Conservation (phyloP, 768 basidiomycete species). For the Asterophora parasitica region DNA sequence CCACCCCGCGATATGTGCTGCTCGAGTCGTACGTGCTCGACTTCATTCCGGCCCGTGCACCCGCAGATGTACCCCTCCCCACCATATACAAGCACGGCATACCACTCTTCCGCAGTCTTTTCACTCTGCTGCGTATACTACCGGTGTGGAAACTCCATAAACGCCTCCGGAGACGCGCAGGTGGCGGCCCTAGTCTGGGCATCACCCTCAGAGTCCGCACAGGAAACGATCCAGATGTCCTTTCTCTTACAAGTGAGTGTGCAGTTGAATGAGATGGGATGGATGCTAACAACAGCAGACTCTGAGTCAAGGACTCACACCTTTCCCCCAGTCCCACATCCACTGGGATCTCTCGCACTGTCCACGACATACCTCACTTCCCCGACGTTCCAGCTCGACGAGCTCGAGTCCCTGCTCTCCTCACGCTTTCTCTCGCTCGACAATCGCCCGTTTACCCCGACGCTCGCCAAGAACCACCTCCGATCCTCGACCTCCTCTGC, state of each 20-base stretch:
- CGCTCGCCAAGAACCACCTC: slow-evolving; percentile 59
- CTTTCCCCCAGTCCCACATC: slow-evolving; percentile 67
- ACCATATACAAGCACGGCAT: slow-evolving; percentile 86
- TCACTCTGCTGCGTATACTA: slow-evolving; percentile 64
- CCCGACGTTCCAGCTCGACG: slow-evolving; percentile 71
- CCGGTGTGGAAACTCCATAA: slow-evolving; percentile 74
- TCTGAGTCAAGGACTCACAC: slow-evolving; percentile 45
- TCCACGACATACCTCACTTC: slow-evolving; percentile 59
- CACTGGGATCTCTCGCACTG: slow-evolving; percentile 58
- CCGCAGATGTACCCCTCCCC: slow-evolving; percentile 54
- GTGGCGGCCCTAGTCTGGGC: slow-evolving; percentile 38
- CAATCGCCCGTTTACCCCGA: slow-evolving; percentile 67
- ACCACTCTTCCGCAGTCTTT: slow-evolving; percentile 74
- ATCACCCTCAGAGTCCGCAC: slow-evolving; percentile 45
- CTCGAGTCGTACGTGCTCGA: slow-evolving; percentile 67
- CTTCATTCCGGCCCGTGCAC: slow-evolving; percentile 30
- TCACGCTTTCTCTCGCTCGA: slow-evolving; percentile 68
- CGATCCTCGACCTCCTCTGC: slow-evolving; percentile 39
- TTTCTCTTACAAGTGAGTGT: slow-evolving; percentile 17
- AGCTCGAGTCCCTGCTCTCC: slow-evolving; percentile 71
- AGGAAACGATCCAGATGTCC: slow-evolving; percentile 21
- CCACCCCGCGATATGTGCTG: slow-evolving; percentile 62
- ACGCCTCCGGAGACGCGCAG: slow-evolving; percentile 45
- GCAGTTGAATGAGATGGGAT: slow-evolving; percentile 23
- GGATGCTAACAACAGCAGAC: slow-evolving; percentile 32